Base-by-base conservation (phyloP, 2,329 filamentous ascomycete genomes). In the Beauveria sp. region DNA sequence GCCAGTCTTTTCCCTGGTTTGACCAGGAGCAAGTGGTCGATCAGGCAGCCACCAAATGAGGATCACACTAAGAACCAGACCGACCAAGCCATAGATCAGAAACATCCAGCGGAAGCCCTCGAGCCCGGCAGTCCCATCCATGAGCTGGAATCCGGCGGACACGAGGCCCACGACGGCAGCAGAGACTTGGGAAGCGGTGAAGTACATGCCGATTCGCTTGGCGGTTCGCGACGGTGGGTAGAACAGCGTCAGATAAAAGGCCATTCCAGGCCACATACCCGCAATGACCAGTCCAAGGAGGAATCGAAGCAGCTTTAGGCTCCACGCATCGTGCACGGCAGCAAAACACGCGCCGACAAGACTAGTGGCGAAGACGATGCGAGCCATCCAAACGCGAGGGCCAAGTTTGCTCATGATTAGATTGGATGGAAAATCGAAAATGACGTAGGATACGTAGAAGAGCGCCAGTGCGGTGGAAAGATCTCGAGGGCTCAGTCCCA, bases 251-350 rank as follows among this genome's bases (percentile, higher is more conserved):
- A 96, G 80, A 70, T 96, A 96, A 72, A 94, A 94, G 10, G 91
- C 85, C 92, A 96, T 96, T 55, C 92, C 92, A 0, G 92, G 92
- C 92, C 92, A 96, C 88, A 96, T 92, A 52, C 92, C 92, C 1
- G 92, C 92, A 70, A 92, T 92, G 26, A 96, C 91, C 16, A 94
- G 82, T 53, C 92, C 92, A 7, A 96, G 83, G 12, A 96, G 80
- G 61, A 96, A 87, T 8, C 92, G 87, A 30, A 96, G 81, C n/a
- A 96, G 79, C 83, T 93, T 92, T 67, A 96, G 80, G 69, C 90
- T 94, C 89, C 91, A 96, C 8, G 89, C 89, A 46, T 86, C 85
- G 66, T 86, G 84, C 70, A 94, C 91, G 14, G 90, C 91, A 6
- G 91, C 85, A 75, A 96, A 91, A 70, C 91, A 94, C 58, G 86